Percentiles rank a stretch among this genome's conserved stretches.
Conservation (phyloP, 1,284 basidiomycete species). For the Ganoderma sp. region DNA sequence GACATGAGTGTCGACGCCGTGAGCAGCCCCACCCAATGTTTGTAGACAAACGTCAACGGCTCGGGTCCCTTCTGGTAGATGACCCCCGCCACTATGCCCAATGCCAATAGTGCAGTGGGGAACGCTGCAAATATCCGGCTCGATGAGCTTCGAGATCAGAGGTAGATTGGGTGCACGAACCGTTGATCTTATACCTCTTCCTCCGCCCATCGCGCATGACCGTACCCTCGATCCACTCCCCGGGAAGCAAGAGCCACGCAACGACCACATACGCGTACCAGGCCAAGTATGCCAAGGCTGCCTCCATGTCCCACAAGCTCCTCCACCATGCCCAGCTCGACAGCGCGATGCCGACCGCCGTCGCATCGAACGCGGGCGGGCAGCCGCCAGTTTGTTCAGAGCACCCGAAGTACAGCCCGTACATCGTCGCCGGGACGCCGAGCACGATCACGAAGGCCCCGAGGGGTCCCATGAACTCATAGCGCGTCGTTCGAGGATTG, state of each 20-base stretch:
- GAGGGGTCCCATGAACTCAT: constrained; percentile 87
- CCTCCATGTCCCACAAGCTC: constrained; percentile 82
- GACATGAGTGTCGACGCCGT: constrained; percentile 88
- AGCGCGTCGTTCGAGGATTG: constrained; percentile 71
- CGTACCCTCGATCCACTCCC: constrained; percentile 83
- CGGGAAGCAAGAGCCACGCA: constrained; percentile 87
- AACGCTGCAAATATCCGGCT: constrained; percentile 56
- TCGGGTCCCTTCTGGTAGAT: constrained; percentile 79
- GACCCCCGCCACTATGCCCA: constrained; percentile 72
- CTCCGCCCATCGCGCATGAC: constrained; percentile 79
- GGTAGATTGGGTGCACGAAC: constrained; percentile 48
- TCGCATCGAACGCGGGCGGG: constrained; percentile 58
- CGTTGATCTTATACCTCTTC: constrained; percentile 94
- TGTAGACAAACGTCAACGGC: constrained; percentile 88
- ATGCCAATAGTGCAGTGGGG: constrained; percentile 80
- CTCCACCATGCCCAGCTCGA: constrained; percentile 66
- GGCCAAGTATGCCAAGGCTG: constrained; percentile 68
- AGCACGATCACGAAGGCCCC: constrained; percentile 80
- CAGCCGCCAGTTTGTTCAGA: constrained; percentile 81
- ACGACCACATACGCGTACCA: constrained; percentile 94
- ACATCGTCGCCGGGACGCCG: constrained; percentile 76
- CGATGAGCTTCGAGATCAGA: too few species aligned
- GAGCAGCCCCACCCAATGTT: constrained; percentile 90
- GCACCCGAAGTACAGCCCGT: constrained; percentile 88
- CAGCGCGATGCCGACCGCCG: constrained; percentile 53